A percentile compares a stretch with the other conserved stretches of the same genome.
phyloP scores from a whole-genome alignment of 495 filamentous ascomycete genomes.

The Aspergillus indologenus region DNA sequence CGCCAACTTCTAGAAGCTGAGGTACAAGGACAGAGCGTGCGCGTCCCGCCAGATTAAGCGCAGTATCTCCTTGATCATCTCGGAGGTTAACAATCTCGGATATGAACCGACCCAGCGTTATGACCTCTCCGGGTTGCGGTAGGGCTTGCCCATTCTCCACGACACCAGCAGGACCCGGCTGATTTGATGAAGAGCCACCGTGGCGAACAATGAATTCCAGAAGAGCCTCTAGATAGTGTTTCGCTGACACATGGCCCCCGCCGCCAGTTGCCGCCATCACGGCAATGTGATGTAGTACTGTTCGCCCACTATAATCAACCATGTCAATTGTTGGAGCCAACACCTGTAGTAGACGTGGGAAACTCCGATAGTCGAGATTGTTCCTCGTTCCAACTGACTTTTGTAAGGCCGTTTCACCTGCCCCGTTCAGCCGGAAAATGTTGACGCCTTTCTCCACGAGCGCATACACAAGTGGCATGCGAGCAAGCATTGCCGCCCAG shows the following conservation, averaged over 20 bases:
- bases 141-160: conserved; percentile 25
- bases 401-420: conserved; percentile 89
- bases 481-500: conserved; percentile 95
- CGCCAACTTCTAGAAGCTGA: conserved; percentile 88
- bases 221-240: conserved; percentile 90
- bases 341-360: conserved; percentile 81
- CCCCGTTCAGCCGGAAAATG: conserved; percentile 80
- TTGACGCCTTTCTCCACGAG: conserved; percentile 80
- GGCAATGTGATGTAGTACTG: conserved; percentile 93
- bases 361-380: conserved; percentile 77
- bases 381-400: conserved; percentile 85
- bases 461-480: conserved; percentile 71
- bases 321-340: conserved; percentile 89
- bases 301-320: conserved; percentile 81
- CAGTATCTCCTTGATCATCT: conserved; percentile 90
- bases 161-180: conserved; percentile 38
- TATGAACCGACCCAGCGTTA: conserved; percentile 86
- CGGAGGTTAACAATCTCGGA: conserved; percentile 91
- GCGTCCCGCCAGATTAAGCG: conserved; percentile 86
- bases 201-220: conserved; percentile 90
- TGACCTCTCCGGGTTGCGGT: conserved; percentile 51
- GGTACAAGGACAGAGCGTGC: conserved; percentile 92
- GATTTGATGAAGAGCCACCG: conserved; percentile 62
- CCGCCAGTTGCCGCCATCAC: conserved; percentile 91
- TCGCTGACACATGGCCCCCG: conserved; percentile 69